Conservation (phyloP, 176 grass and related monocot genomes). For the Carex kokanica region DNA sequence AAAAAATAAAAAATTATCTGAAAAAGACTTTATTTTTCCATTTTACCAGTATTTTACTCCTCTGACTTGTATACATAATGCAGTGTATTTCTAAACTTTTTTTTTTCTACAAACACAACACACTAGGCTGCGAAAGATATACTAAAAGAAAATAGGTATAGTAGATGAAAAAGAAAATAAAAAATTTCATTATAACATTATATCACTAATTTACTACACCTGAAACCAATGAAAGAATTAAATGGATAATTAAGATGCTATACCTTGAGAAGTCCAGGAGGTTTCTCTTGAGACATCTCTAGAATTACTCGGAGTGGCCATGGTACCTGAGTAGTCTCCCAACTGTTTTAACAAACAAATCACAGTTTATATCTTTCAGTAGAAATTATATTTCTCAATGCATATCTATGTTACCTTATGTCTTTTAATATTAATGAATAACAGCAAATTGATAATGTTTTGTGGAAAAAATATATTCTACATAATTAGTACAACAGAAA, state of each 20-base stretch:
- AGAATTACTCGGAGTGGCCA: conserved; percentile 35
- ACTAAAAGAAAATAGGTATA: background rate
- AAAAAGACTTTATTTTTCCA: background rate
- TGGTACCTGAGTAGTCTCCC: conserved; percentile 24
- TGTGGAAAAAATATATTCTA: background rate
- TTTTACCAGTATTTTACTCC: background rate
- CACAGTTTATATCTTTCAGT: background rate
- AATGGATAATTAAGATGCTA: background rate
- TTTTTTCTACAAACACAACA: background rate
- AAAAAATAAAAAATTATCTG: background rate
- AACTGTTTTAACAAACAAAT: conserved; percentile 33
- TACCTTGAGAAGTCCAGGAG: conserved; percentile 65
- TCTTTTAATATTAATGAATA: background rate
- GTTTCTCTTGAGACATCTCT: conserved; percentile 34
- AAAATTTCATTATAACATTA: background rate
- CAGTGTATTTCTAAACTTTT: background rate
- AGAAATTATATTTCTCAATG: background rate
- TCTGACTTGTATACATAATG: background rate
- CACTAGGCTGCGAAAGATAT: background rate
- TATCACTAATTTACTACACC: background rate
- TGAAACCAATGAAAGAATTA: background rate
- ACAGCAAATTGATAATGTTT: background rate
- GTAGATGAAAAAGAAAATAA: background rate
- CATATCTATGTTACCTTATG: background rate
- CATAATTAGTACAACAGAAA: background rate